phyloP scores from a whole-genome alignment of 2,329 filamentous ascomycete species.

The Pleoardoris graminearum region DNA sequence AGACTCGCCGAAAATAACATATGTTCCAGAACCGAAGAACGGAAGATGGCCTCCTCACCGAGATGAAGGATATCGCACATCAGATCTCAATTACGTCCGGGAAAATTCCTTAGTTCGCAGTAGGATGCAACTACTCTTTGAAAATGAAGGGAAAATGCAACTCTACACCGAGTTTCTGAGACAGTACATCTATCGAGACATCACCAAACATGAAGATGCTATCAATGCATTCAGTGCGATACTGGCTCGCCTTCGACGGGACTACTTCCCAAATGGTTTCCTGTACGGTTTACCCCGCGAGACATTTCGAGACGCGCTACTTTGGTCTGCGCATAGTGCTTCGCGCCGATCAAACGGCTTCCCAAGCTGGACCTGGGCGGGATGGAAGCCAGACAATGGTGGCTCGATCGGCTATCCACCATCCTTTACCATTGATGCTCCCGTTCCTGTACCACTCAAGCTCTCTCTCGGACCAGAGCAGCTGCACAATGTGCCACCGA shows the following conservation, averaged over 20 bases:
- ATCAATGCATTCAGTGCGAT: neutral
- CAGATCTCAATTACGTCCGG: neutral
- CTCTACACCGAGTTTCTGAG: neutral
- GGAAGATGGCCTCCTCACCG: neutral
- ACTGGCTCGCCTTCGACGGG: neutral
- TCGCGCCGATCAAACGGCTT: too few relatives aligned
- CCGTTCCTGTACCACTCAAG: neutral
- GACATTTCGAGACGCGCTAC: neutral
- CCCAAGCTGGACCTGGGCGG: constrained; percentile 7
- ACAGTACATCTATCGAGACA: neutral
- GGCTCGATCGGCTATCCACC: neutral
- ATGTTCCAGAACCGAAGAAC: neutral
- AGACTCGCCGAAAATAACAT: neutral
- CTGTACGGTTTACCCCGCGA: neutral
- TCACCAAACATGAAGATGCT: neutral
- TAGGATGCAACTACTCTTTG: neutral
- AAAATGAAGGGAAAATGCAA: neutral
- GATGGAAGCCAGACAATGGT: neutral
- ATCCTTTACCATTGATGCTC: neutral
- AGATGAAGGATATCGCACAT: neutral
- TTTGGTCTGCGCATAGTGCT: too few relatives aligned
- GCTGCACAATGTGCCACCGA: neutral
- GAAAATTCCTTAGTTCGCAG: neutral
- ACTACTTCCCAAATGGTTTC: neutral
- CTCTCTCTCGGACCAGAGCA: neutral